Evolutionary conservation across 2,329 filamentous ascomycete species (phyloP), one percentile per base, ranked within the genome.

Genomic region (Remersonia thermophila): DNA sequence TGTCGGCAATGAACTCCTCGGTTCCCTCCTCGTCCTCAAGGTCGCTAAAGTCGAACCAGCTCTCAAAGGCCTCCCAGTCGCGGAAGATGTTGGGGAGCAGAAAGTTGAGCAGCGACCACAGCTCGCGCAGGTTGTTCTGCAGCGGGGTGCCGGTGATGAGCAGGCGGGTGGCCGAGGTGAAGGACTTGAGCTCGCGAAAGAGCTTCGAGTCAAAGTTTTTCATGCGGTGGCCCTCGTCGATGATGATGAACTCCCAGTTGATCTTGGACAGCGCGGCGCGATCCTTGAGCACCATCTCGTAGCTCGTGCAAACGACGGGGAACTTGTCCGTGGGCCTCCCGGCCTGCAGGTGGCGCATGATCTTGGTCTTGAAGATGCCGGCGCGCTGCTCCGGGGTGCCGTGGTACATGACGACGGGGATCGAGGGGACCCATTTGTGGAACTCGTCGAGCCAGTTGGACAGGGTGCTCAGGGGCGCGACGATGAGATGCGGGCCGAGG

Each of bases 361-460:
- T 73, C 27, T 71, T 63, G n/a, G 73, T 79, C 30, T 65, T 68
- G 42, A 86, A 78, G n/a, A 95, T 73, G 2, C 75, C 66, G 34
- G 77, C 77, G n/a, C 91, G 73, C 43, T 91, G 75, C 14, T 75
- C 65, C 17, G 86, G 85, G 8, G 72, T 79, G 7, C 91, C 91
- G 49, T 98, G 91, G 49, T 96, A 96, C 47, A 96, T 72, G 33
- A 93, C 66, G 0, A 91, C 86, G 0, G 89, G 86, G 27, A 96
- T 89, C 2, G 71, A 72, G 0, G 91, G 91, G 0, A 85, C 84
- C 86, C 87, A 98, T 48, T 80, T 81, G 25, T 77, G 69, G 48
- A 96, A 95, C 51, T 98, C 91, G 29, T 91, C 83, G 29, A 94
- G 79, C 91, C 91, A 98, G 54, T 96, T 98, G 27, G 81, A 86